A percentile compares a stretch with the other conserved stretches of the same genome.
phyloP scores from a whole-genome alignment of 1,284 basidiomycete genomes.

The Leccinum fuscescens region DNA sequence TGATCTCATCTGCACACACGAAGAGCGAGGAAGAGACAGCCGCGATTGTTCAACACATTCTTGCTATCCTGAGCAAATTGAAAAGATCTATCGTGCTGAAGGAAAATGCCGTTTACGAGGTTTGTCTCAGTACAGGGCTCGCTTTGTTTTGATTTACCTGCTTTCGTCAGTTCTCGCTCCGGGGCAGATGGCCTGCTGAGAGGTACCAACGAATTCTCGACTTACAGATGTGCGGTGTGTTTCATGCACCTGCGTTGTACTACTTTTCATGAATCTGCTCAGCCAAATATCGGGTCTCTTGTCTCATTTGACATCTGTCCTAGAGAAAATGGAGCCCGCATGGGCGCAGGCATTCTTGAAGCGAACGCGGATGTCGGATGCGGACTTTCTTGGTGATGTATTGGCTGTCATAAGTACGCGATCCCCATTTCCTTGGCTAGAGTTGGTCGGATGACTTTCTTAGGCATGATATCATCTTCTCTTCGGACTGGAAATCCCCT shows the following conservation, averaged over 20 bases:
- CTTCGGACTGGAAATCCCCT: conserved; percentile 75
- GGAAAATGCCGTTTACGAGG: conserved; percentile 67
- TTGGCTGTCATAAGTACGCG: conserved; percentile 73
- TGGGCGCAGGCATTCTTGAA: conserved; percentile 78
- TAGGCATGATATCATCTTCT: conserved; percentile 68
- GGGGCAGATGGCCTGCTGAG: conserved; percentile 67
- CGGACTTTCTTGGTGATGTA: conserved; percentile 81
- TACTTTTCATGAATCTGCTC: conserved; percentile 3
- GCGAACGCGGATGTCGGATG: conserved; percentile 74
- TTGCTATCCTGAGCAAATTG: conserved; percentile 66
- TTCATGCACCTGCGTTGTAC: not conserved
- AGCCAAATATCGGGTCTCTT: conserved; percentile 63
- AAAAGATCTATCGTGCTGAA: conserved; percentile 54
- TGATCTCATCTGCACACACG: conserved; percentile 62
- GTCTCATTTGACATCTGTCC: conserved; percentile 62
- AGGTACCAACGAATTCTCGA: conserved; percentile 66
- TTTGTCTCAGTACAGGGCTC: conserved; percentile 23
- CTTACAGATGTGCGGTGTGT: conserved; percentile 53
- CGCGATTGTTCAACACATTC: conserved; percentile 54
- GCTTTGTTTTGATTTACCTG: not conserved
- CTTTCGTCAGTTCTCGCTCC: conserved; percentile 55
- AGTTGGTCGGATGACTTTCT: not conserved
- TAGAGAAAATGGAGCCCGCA: conserved; percentile 63
- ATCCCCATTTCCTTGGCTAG: not conserved
- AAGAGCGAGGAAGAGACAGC: conserved; percentile 38